Base-by-base conservation (phyloP, 345 rosid species). In the Populus tremula region DNA sequence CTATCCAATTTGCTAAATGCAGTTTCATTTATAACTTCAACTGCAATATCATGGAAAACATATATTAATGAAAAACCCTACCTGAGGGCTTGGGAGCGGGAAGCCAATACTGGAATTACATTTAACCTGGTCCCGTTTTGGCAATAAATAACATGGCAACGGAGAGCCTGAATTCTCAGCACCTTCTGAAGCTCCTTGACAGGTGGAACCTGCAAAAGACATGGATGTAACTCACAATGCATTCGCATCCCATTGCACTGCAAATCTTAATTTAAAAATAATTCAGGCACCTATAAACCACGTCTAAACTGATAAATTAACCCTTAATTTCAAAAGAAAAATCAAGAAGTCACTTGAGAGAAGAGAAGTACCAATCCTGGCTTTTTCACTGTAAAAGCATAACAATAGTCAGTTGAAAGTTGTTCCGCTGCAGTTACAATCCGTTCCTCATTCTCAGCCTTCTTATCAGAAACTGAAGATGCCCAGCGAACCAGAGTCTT, bases 401-500 rank as follows among this genome's bases (percentile, higher is more conserved):
- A 94, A 78, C 98, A 96, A 78, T 96, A 92, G 80, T 89, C 84
- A 18, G 98, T 90, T 47, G 99, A 96, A 74, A 91, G 92, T 80
- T 90, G 92, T 85, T 96, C 99, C 41, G 94, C 87, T 18, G 88
- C 80, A 73, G 89, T 79, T 59, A 92, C 89, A 68, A 94, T 84
- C 70, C 87, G 90, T 76, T 90, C 91, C 61, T 75, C 86, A 38
- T 69, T 84, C 59, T 82, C 90, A 35, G 79, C 82, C 81, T 84
- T 89, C 84, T 87, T 89, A 70, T 88, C 90, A 67, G 72, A 81
- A 69, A 91, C 70, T 2, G 90, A 85, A 82, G 91, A 65, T 36
- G 90, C 93, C 99, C 99, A 96, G 62, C 97, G 95, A 75, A 96
- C 87, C 84, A 96, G 76, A 81, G 98, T 91, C 85, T 92, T 96